Evolutionary conservation across 805 yeast species (phyloP).

Genomic region (Kluyveromyces nonfermentans): DNA sequence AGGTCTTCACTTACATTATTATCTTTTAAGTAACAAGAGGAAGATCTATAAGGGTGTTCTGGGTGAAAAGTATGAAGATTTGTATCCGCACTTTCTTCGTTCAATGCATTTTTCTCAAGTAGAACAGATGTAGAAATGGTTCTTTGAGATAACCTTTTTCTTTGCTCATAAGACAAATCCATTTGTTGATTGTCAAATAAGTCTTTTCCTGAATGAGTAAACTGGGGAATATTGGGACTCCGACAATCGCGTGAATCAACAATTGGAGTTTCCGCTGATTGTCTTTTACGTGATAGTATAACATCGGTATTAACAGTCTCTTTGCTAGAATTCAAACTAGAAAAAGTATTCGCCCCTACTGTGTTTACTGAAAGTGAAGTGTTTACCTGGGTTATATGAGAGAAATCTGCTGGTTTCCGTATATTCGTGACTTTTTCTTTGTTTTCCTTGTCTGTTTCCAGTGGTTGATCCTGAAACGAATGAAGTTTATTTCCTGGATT

Average conservation of each 20-base stretch:
- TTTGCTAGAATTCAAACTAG: conserved; percentile 3
- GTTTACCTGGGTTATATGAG: background rate
- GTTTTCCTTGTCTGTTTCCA: background rate
- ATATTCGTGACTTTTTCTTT: background rate
- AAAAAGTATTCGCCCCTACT: background rate
- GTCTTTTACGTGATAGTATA: background rate
- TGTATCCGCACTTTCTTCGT: conserved; percentile 3
- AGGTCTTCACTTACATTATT: background rate
- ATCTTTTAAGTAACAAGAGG: background rate
- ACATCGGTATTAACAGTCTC: conserved; percentile 7
- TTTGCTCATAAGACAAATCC: background rate
- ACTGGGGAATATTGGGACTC: background rate
- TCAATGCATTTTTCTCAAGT: background rate
- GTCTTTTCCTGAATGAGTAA: conserved; percentile 1
- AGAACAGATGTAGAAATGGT: conserved; percentile 6
- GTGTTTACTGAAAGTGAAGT: background rate
- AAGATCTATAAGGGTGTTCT: background rate
- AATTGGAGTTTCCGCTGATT: background rate
- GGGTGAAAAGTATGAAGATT: background rate
- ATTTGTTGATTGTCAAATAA: background rate
- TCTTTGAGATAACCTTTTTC: conserved; percentile 5
- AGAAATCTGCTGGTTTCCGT: background rate
- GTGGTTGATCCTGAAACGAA: no score
- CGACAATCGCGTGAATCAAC: background rate
- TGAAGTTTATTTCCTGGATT: no score